Conservation (phyloP, 306 rosid species). For the Myrica gale region DNA sequence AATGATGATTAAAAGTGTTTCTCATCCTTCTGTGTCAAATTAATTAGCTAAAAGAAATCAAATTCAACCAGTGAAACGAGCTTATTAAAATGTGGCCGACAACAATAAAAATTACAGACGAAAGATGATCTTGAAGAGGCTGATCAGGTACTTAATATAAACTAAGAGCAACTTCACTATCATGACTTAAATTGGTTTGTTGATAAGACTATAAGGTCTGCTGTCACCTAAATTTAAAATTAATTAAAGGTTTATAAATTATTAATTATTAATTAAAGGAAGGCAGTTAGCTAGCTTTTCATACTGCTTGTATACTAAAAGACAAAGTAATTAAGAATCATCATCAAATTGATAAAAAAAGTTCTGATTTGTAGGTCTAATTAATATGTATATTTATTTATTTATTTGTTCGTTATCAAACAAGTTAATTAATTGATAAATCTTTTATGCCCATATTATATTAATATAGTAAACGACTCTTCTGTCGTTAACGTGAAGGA, state of each 20-base stretch:
- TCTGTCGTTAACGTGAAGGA: not conserved
- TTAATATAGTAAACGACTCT: not conserved
- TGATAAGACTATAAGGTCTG: slow-evolving; percentile 6
- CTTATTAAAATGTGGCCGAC: not conserved
- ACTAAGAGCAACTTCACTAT: no score
- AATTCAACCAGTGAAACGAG: not conserved
- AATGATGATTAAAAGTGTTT: no score
- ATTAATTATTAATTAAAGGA: not conserved
- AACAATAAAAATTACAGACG: not conserved
- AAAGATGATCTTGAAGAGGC: not conserved
- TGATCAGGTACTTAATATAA: no score
- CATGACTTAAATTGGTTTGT: not conserved
- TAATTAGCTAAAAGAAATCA: not conserved
- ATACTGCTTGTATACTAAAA: no score
- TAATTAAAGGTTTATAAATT: not conserved
- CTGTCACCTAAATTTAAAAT: not conserved
- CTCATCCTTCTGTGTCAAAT: no score
- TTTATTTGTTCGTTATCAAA: no score
- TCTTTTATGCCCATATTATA: no score
- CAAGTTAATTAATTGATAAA: no score
- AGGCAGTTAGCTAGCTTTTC: not conserved
- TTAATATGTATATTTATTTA: no score
- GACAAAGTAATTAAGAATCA: no score
- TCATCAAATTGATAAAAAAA: no score
- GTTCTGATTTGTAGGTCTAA: no score